Percentiles rank a stretch among this genome's conserved stretches.
phyloP scores from a whole-genome alignment of 257 asterid species.

The Gentiana macrophylla region DNA sequence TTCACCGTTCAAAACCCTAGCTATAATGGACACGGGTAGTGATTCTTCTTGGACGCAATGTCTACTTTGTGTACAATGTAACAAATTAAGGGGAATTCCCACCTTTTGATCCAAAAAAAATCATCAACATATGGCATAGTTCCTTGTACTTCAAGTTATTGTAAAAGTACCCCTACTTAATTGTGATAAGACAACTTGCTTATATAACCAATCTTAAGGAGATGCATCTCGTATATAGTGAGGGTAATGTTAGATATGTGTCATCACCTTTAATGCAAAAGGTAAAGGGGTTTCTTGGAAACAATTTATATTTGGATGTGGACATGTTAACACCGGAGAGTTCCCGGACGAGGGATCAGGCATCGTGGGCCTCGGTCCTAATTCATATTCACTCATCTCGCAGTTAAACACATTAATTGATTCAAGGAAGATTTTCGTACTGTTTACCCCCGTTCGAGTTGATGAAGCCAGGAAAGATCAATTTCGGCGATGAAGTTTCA shows the following conservation, averaged over 20 bases:
- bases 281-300: slow-evolving; percentile 12
- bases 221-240: slow-evolving; percentile 21
- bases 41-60: slow-evolving; percentile 60
- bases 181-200: slow-evolving; percentile 8
- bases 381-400: slow-evolving; percentile 32
- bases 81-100: slow-evolving; percentile 24
- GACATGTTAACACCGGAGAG: slow-evolving; percentile 19
- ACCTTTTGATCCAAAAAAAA: slow-evolving; percentile 19
- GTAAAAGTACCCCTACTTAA: slow-evolving; percentile 17
- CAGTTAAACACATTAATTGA: slow-evolving; percentile 25
- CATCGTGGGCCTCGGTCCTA: slow-evolving; percentile 55
- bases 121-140: slow-evolving; percentile 37
- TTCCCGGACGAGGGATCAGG: slow-evolving; percentile 33
- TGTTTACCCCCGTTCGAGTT: slow-evolving; percentile 34
- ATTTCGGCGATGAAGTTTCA: slow-evolving; percentile 36
- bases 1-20: slow-evolving; percentile 34
- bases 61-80: slow-evolving; percentile 43
- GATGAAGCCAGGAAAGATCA: slow-evolving; percentile 30
- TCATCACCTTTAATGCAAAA: slow-evolving; percentile 22
- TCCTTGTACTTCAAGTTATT: slow-evolving; percentile 29
- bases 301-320: slow-evolving; percentile 44
- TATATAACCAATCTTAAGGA: slow-evolving; percentile 21
- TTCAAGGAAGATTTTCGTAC: slow-evolving; percentile 45
- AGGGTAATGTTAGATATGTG: slow-evolving; percentile 38
- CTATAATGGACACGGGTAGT: slow-evolving; percentile 58